phyloP scores from a whole-genome alignment of 257 asterid genomes.

The Datura wrightii region DNA sequence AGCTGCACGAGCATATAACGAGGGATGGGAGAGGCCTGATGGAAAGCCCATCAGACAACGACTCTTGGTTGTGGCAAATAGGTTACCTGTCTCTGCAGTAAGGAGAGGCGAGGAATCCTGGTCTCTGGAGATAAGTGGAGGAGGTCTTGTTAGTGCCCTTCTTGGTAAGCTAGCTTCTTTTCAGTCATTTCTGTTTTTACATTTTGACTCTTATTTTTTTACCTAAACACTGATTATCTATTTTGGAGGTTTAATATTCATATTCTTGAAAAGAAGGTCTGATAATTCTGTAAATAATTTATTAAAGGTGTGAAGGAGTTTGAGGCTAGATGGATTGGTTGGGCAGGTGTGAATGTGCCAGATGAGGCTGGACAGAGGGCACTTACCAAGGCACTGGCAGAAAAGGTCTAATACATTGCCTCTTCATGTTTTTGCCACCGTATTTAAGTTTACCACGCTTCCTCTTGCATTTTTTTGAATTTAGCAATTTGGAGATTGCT shows the following conservation, averaged over 20 bases:
- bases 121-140: slow-evolving; percentile 95
- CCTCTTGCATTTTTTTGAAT: background rate
- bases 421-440: slow-evolving; percentile 27
- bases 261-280: slow-evolving; percentile 20
- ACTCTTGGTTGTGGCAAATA: slow-evolving; percentile 91
- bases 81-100: slow-evolving; percentile 96
- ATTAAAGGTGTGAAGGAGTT: slow-evolving; percentile 79
- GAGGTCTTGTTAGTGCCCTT: slow-evolving; percentile 98
- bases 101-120: slow-evolving; percentile 91
- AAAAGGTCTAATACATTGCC: slow-evolving; percentile 60
- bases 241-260: background rate
- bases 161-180: slow-evolving; percentile 65
- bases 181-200: slow-evolving; percentile 13
- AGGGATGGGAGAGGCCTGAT: slow-evolving; percentile 68
- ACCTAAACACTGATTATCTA: background rate
- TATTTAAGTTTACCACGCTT: slow-evolving; percentile 16
- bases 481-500: background rate
- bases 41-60: slow-evolving; percentile 70
- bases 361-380: slow-evolving; percentile 87
- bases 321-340: slow-evolving; percentile 96
- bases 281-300: slow-evolving; percentile 34
- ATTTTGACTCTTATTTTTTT: slow-evolving; percentile 23
- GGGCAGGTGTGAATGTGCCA: slow-evolving; percentile 98
- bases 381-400: slow-evolving; percentile 80
- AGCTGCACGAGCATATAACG: slow-evolving; percentile 58